A percentile compares a stretch with the other conserved stretches of the same genome.
phyloP scores from a whole-genome alignment of 805 yeast species.

The Metschnikowia shivogae region DNA sequence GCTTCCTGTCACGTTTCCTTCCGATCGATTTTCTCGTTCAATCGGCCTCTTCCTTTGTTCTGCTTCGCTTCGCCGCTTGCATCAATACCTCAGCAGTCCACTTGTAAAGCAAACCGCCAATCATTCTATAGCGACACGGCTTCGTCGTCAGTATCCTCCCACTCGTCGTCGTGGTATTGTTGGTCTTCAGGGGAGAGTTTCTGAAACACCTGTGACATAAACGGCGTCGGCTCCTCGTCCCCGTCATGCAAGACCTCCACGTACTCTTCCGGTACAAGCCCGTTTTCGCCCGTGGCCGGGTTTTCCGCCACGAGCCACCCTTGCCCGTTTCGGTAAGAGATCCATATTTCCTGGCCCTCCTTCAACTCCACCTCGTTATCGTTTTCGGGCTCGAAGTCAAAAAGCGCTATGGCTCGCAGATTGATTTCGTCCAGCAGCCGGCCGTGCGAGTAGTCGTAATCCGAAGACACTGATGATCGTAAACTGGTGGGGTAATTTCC shows the following conservation, averaged over 20 bases:
- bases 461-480: conserved; percentile 9
- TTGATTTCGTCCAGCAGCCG: conserved; percentile 35
- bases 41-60: too few relatives aligned
- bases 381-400: conserved; percentile 88
- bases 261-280: conserved; percentile 93
- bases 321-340: conserved; percentile 90
- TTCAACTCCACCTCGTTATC: conserved; percentile 78
- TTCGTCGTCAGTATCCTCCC: conserved; percentile 29
- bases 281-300: conserved; percentile 71
- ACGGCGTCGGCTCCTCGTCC: conserved; percentile 43
- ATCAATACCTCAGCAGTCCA: too few relatives aligned
- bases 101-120: not conserved
- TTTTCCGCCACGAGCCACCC: conserved; percentile 97
- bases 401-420: conserved; percentile 75
- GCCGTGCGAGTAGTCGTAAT: conserved; percentile 9
- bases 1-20: too few relatives aligned
- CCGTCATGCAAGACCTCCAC: conserved; percentile 51
- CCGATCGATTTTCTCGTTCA: too few relatives aligned
- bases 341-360: conserved; percentile 82
- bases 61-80: too few relatives aligned
- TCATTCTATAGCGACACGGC: conserved; percentile 1
- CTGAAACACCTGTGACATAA: conserved; percentile 36
- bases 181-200: conserved; percentile 8
- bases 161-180: conserved; percentile 22
- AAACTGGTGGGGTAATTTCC: conserved; percentile 36